phyloP scores from a whole-genome alignment of 208 protist genomes.

The Endotrypanum monterogeii region DNA sequence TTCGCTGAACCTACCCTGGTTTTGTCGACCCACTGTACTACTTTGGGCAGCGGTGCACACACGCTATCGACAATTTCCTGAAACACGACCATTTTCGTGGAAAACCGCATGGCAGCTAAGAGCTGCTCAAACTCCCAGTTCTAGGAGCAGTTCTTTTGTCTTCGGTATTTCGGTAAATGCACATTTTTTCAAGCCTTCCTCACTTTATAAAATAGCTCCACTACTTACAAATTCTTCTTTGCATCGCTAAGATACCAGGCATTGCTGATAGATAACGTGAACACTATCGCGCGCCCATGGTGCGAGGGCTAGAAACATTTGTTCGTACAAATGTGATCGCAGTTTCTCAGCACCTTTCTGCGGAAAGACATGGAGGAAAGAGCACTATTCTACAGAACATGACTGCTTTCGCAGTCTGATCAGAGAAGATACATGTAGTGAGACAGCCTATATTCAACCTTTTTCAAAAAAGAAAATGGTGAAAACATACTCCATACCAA shows the following conservation, averaged over 20 bases:
- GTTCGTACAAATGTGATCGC: constrained; percentile 35
- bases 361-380: constrained; percentile 33
- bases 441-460: constrained; percentile 25
- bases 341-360: constrained; percentile 52
- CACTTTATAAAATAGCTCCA: constrained; percentile 24
- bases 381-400: constrained; percentile 31
- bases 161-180: constrained; percentile 35
- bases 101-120: constrained; percentile 21
- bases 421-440: constrained; percentile 35
- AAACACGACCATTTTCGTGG: constrained; percentile 16
- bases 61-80: constrained; percentile 60
- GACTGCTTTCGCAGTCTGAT: constrained; percentile 32
- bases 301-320: constrained; percentile 33
- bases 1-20: constrained; percentile 62
- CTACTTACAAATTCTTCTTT: constrained; percentile 33
- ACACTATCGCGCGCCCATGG: constrained; percentile 43
- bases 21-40: constrained; percentile 46
- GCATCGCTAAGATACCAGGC: constrained; percentile 37
- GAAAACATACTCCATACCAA: constrained; percentile 56
- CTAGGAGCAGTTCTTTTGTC: constrained; percentile 24
- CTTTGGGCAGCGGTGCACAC: constrained; percentile 71
- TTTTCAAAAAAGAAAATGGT: constrained; percentile 31
- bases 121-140: constrained; percentile 29
- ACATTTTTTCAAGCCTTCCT: constrained; percentile 2
- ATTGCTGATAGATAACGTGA: constrained; percentile 51